These are phyloP conservation scores for Ceratobasidium papillatum DNA, from an alignment of 1,284 basidiomycete genomes.

Conservation along the genomic window DNA sequence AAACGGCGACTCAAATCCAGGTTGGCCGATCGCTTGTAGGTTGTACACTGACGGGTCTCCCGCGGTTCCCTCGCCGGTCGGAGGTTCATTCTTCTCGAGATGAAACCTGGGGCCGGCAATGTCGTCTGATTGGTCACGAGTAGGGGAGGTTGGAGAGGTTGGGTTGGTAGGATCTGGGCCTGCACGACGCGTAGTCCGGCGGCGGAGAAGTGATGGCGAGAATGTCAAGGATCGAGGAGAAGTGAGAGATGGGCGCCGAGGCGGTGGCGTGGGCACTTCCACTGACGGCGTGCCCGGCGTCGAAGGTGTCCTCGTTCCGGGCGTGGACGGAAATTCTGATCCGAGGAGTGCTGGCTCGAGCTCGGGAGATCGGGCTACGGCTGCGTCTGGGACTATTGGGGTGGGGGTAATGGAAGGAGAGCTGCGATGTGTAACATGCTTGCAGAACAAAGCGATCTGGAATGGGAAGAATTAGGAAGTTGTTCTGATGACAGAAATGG, in stretches of 20 bases:
- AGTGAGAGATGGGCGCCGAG: constrained; percentile 17
- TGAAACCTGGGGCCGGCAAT: constrained; percentile 62
- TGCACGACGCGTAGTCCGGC: constrained; percentile 3
- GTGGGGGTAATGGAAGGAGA: constrained; percentile 39
- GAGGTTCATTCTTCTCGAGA: constrained; percentile 45
- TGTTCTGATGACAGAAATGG: not conserved
- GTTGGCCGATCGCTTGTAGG: constrained; percentile 58
- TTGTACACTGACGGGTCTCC: constrained; percentile 72
- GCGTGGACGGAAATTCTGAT: not conserved
- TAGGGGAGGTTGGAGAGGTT: constrained; percentile 11
- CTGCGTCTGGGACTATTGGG: constrained; percentile 25
- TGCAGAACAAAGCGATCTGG: constrained; percentile 54
- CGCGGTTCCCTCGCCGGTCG: constrained; percentile 59
- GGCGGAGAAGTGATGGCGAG: constrained; percentile 16
- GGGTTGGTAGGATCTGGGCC: not conserved
- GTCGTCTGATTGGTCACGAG: constrained; percentile 51
- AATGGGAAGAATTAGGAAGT: constrained; percentile 40
- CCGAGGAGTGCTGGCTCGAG: not conserved
- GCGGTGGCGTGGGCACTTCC: not conserved
- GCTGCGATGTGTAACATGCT: constrained; percentile 51
- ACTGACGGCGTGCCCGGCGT: constrained; percentile 1
- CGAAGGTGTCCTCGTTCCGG: not conserved
- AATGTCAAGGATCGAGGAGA: constrained; percentile 17
- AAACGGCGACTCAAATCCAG: constrained; percentile 44
- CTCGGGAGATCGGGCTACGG: constrained; percentile 7